phyloP scores from a whole-genome alignment of 78 protist genomes.

The Acrasis kona region DNA sequence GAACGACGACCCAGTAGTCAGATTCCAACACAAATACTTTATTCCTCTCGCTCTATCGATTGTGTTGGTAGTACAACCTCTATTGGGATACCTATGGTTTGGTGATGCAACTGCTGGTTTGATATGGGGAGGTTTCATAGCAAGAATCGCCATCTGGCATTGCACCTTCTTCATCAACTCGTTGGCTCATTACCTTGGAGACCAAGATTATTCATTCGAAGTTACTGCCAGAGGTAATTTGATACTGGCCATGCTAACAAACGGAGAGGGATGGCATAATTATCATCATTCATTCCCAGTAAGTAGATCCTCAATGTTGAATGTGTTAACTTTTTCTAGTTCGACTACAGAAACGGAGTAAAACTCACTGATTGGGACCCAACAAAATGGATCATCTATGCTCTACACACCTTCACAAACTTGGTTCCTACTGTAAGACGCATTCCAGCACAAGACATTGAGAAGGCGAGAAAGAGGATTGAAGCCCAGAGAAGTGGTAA shows the following conservation, averaged over 20 bases:
- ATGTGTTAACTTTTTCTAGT: too few species aligned
- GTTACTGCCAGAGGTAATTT: slow-evolving; percentile 42
- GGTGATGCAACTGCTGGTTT: slow-evolving; percentile 8
- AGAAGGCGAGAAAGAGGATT: too few species aligned
- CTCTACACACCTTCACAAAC: too few species aligned
- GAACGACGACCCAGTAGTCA: slow-evolving; percentile 18
- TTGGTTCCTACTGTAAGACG: too few species aligned
- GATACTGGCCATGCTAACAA: slow-evolving; percentile 56
- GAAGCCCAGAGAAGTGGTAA: too few species aligned
- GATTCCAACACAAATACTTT: slow-evolving; percentile 59
- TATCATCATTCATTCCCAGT: slow-evolving; percentile 81
- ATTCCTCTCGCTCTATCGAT: slow-evolving; percentile 17
- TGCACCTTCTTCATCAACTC: slow-evolving; percentile 72
- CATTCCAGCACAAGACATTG: too few species aligned
- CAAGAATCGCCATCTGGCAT: too few species aligned
- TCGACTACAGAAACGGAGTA: slow-evolving; percentile 73
- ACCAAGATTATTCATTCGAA: slow-evolving; percentile 38
- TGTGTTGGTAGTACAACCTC: slow-evolving; percentile 42
- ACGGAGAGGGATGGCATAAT: slow-evolving; percentile 88
- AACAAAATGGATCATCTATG: slow-evolving; percentile 63
- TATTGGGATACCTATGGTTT: not conserved
- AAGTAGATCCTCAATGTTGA: too few species aligned
- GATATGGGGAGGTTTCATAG: too few species aligned
- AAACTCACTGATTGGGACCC: slow-evolving; percentile 60
- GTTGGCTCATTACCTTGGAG: slow-evolving; percentile 76